phyloP scores from a whole-genome alignment of 1,139 yeast species.

The Lodderomyces pseudojiufengensis region DNA sequence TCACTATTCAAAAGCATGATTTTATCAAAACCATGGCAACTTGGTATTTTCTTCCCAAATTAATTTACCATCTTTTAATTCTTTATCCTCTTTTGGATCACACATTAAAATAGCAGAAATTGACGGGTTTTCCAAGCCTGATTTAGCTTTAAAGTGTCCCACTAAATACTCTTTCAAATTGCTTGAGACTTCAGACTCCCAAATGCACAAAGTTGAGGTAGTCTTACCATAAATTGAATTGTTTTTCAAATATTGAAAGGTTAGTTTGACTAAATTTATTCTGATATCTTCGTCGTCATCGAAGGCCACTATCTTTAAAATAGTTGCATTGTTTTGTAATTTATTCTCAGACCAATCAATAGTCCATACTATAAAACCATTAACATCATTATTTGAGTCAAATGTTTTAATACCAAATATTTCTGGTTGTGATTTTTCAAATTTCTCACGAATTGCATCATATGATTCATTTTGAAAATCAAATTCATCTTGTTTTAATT shows the following conservation, averaged over 20 bases:
- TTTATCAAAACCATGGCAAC: conserved; percentile 48
- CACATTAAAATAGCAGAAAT: conserved; percentile 35
- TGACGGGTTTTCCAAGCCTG: conserved; percentile 32
- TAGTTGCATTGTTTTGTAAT: conserved; percentile 24
- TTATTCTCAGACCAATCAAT: conserved; percentile 29
- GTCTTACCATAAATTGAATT: conserved; percentile 9
- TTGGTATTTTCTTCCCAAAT: conserved; percentile 47
- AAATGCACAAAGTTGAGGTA: conserved; percentile 25
- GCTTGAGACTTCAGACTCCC: conserved; percentile 33
- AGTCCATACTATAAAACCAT: conserved; percentile 40
- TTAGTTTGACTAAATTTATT: conserved; percentile 22
- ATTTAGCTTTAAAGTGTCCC: conserved; percentile 13
- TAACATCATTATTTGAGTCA: conserved; percentile 14
- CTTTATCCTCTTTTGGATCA: conserved; percentile 21
- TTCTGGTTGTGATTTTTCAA: conserved; percentile 23
- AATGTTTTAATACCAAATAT: conserved; percentile 31
- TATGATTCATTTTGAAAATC: conserved; percentile 24
- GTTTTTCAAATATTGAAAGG: conserved; percentile 15
- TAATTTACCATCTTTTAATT: conserved; percentile 23
- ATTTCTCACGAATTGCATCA: conserved; percentile 21
- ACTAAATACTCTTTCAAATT: conserved; percentile 16
- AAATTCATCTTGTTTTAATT: conserved; percentile 12
- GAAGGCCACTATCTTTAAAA: conserved; percentile 27
- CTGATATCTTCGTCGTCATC: conserved; percentile 17
- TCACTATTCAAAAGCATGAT: too few relatives aligned